Evolutionary conservation across 2,329 filamentous ascomycete genomes (phyloP), one percentile per base, ranked within the genome.

Genomic region (Epichloe hybrida): DNA sequence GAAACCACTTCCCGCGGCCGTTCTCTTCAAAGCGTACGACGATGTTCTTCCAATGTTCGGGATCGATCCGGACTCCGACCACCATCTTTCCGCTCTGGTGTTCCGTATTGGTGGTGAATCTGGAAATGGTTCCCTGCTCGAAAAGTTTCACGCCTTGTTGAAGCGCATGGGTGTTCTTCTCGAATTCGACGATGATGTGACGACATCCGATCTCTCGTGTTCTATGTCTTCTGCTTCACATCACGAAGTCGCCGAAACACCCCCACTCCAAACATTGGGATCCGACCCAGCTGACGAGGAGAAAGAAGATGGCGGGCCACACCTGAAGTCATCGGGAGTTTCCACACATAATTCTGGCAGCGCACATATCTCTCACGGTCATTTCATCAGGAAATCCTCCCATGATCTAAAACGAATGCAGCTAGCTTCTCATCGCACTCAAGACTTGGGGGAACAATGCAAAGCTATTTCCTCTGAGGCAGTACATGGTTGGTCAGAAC

Each of bases 11-110:
- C 83, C 86, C 3, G 88, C 84, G 52, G 81, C 82, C 61, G 87
- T 88, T 9, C 76, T 95, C 17, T 94, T 94, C 67, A 75, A 77
- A 49, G 87, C 88, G 34, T 94, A 94, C 63, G 84, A 93, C 61
- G 74, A 79, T 51, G 75, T 90, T 41, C 76, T 95, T n/a, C 79
- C 78, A 5, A 72, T 80, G 56, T 72, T 86, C 69, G 84, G 81
- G 50, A 71, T 88, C 56, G 76, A 87, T 53, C 75, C 80, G n/a
- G n/a, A 86, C 59, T 75, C 84, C 57, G 86, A 90, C 60, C 81
- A 82, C 58, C 80, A 85, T 57, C 83, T 89, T 60, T 81, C 88
- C 56, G 80, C 84, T 55, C 82, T 94, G 59, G 69, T 95, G 51
- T 87, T 93, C 64, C 83, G 83, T 59, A 80, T 95, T 62, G 85